Evolutionary conservation across 2,329 filamentous ascomycete species (phyloP).

Genomic region (Helicocarpus griseus): DNA sequence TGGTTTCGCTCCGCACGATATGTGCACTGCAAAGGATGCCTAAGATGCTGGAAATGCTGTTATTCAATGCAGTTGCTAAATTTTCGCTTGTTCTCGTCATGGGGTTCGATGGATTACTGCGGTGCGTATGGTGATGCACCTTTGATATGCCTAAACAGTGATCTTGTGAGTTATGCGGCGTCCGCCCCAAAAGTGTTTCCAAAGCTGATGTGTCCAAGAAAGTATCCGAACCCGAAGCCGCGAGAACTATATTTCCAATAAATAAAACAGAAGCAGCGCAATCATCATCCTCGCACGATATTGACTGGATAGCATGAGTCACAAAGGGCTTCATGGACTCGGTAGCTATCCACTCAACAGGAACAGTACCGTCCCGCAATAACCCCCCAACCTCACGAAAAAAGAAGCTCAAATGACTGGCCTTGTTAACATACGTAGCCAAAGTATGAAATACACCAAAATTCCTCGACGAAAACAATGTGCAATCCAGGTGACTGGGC

Average conservation of each 20-base stretch:
- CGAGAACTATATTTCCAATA: conserved; percentile 6
- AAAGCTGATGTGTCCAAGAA: neutral
- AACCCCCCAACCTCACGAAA: conserved; percentile 28
- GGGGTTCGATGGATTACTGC: neutral
- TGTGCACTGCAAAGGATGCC: conserved; percentile 10
- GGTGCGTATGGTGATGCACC: neutral
- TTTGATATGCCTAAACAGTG: neutral
- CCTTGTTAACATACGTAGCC: conserved; percentile 18
- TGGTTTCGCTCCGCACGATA: conserved; percentile 5
- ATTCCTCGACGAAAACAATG: conserved; percentile 22
- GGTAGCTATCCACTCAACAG: conserved; percentile 34
- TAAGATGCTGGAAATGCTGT: conserved; percentile 13
- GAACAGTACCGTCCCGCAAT: conserved; percentile 22
- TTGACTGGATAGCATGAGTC: conserved; percentile 26
- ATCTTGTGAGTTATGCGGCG: neutral
- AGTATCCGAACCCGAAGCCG: conserved; percentile 1
- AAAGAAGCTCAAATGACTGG: conserved; percentile 19
- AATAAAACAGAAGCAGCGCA: conserved; percentile 18
- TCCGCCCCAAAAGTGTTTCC: neutral
- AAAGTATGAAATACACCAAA: conserved; percentile 24
- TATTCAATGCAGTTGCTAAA: conserved; percentile 10
- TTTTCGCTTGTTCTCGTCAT: neutral
- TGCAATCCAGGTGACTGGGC: conserved; percentile 8
- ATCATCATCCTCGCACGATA: conserved; percentile 26
- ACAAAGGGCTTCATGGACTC: conserved; percentile 27